phyloP scores from a whole-genome alignment of 345 rosid genomes.

The Salix dunnii region DNA sequence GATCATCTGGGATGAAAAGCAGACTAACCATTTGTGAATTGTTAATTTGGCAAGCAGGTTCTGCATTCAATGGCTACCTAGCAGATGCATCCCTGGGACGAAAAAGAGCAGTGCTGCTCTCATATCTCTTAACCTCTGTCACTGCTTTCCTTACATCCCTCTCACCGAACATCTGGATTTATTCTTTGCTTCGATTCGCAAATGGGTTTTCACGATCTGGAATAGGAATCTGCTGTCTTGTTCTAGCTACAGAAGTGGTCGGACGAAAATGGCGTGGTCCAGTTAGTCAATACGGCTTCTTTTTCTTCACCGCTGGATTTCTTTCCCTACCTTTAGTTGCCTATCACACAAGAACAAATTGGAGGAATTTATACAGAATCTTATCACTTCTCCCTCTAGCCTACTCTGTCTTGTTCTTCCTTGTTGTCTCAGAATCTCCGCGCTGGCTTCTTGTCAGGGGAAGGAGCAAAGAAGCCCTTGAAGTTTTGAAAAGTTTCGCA shows the following conservation, averaged over 20 bases:
- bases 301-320: constrained; percentile 67
- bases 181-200: constrained; percentile 56
- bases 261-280: constrained; percentile 75
- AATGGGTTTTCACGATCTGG: constrained; percentile 63
- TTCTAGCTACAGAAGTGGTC: constrained; percentile 62
- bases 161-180: constrained; percentile 66
- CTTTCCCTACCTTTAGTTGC: constrained; percentile 62
- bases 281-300: constrained; percentile 74
- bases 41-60: constrained; percentile 36
- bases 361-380: constrained; percentile 55
- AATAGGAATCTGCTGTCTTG: constrained; percentile 63
- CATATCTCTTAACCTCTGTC: constrained; percentile 47
- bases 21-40: not conserved
- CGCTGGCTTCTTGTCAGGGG: constrained; percentile 70
- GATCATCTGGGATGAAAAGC: no score
- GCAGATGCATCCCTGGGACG: constrained; percentile 64
- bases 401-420: constrained; percentile 42
- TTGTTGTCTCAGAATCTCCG: constrained; percentile 65
- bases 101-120: constrained; percentile 46
- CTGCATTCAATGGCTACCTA: constrained; percentile 49
- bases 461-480: constrained; percentile 48
- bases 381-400: constrained; percentile 48
- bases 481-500: constrained; percentile 43
- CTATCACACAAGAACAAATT: constrained; percentile 46
- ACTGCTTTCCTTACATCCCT: constrained; percentile 61